These are phyloP conservation scores for Plectosphaerella sp. DNA, from an alignment of 2,329 filamentous ascomycete genomes.

Conservation along the genomic window DNA sequence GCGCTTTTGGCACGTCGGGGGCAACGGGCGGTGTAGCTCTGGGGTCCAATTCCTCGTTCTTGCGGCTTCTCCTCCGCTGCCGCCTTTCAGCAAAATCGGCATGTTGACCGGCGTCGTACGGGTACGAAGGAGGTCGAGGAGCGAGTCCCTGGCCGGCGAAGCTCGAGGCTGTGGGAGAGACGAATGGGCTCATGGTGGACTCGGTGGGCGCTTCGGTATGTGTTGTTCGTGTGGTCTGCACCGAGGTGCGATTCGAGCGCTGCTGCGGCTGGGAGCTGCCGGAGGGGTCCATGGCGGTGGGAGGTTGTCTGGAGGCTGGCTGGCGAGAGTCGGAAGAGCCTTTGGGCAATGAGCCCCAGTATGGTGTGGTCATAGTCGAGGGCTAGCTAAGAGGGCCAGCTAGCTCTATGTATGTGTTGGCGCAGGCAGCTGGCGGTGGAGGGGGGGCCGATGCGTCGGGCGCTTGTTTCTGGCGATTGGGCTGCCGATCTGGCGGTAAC, in stretches of 20 bases:
- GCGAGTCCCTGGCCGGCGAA: slow-evolving; percentile 49
- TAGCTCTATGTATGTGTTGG: background rate
- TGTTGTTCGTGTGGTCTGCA: slow-evolving; percentile 45
- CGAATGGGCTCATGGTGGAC: slow-evolving; percentile 53
- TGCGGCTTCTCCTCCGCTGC: slow-evolving; percentile 32
- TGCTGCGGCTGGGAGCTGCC: slow-evolving; percentile 32
- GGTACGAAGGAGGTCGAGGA: slow-evolving; percentile 55
- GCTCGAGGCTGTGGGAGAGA: slow-evolving; percentile 48
- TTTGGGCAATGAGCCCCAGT: slow-evolving; percentile 54
- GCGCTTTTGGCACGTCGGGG: slow-evolving; percentile 57
- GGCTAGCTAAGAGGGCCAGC: slow-evolving; percentile 2
- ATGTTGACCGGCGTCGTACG: slow-evolving; percentile 35
- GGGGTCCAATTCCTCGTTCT: slow-evolving; percentile 20
- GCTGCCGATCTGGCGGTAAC: slow-evolving; percentile 12
- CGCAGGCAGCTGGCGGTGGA: background rate
- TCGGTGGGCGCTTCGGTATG: slow-evolving; percentile 47
- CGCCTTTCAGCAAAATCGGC: slow-evolving; percentile 39
- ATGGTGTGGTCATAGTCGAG: slow-evolving; percentile 43
- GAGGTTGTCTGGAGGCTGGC: slow-evolving; percentile 17
- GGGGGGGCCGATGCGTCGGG: slow-evolving; percentile 2
- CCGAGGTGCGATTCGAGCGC: slow-evolving; percentile 45
- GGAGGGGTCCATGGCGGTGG: slow-evolving; percentile 19
- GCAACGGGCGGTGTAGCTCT: slow-evolving; percentile 42
- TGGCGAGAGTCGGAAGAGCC: slow-evolving; percentile 12
- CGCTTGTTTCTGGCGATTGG: background rate